Evolutionary conservation across 345 rosid species (phyloP), one percentile per base, ranked within the genome.

Genomic region (Eucalyptus curtisii): DNA sequence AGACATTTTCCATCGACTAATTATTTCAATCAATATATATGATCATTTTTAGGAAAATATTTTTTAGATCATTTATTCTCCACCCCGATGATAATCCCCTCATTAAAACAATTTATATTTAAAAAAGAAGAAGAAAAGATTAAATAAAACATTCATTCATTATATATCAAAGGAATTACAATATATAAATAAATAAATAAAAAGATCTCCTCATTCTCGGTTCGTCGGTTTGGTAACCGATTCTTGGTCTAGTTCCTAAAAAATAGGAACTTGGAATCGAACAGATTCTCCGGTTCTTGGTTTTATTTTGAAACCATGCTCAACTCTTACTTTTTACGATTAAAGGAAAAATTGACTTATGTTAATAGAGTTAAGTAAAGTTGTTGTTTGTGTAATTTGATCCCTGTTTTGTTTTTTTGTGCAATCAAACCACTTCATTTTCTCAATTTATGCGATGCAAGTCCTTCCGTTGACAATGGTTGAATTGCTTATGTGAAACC

Each of bases 211-310:
- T 55, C 30, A 55, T 22, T 55, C 61, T 55, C 10, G 30, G 30
- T 24, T 55, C 6, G 5, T 25, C 5, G 0, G 0, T 52, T 52
- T 52, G 57, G 25, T 20, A 20, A 20, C 13, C 2, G 1, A 24
- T 55, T 55, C 61, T 24, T 1, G 13, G 61, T 55, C 61, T 25
- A 10, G 5, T 55, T 24, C 61, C 2, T 24, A 4, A 55, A 24
- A 55, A 55, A 10, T 4, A 24, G 30, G 27, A 22, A 55, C 61
- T 24, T 55, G 30, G 30, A 55, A 55, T 24, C 3, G 4, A 24
- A 5, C 0, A 22, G 1, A 24, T 55, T 55, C 30, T 55, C 13
- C 24, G 3, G 13, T 55, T 55, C 13, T 24, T 8, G 30, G 30
- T 55, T 22, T 24, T 4, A 55, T 24, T 5, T 55, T 24, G 61